Evolutionary conservation across 2,329 filamentous ascomycete genomes (phyloP).

Genomic region (Lasiodiplodia theobromae): DNA sequence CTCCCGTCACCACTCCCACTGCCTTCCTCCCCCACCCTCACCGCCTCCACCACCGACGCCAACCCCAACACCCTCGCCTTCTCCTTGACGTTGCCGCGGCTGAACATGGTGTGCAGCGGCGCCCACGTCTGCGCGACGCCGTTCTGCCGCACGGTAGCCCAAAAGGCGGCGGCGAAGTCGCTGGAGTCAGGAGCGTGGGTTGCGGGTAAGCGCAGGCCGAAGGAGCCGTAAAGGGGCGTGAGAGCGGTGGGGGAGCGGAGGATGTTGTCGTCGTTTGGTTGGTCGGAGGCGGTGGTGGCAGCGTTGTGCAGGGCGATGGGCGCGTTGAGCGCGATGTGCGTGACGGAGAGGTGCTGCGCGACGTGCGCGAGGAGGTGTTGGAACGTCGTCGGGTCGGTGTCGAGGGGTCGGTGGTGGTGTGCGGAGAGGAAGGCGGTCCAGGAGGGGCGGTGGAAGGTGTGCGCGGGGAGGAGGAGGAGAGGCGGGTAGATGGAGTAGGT

Average conservation of each 20-base stretch:
- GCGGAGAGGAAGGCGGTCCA: conserved; percentile 45
- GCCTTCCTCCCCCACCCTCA: too few relatives aligned
- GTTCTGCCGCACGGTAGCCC: conserved; percentile 77
- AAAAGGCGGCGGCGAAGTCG: conserved; percentile 75
- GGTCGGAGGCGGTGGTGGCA: conserved; percentile 11
- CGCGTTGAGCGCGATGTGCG: conserved; percentile 66
- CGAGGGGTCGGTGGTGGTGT: conserved; percentile 31
- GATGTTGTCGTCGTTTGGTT: conserved; percentile 54
- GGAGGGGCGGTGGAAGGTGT: conserved; percentile 48
- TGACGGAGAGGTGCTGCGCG: conserved; percentile 52
- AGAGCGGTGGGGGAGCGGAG: conserved; percentile 77
- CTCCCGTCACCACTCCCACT: too few relatives aligned
- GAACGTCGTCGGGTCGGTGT: conserved; percentile 38
- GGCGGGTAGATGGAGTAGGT: conserved; percentile 64
- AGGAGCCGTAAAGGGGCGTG: conserved; percentile 74
- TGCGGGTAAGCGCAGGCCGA: conserved; percentile 61
- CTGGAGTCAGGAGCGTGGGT: conserved; percentile 37
- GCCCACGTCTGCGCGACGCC: conserved; percentile 86
- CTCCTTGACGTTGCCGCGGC: conserved; percentile 86
- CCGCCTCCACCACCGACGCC: conserved; percentile 33
- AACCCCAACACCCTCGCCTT: conserved; percentile 74
- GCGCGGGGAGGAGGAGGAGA: conserved; percentile 63
- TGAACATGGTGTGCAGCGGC: conserved; percentile 93
- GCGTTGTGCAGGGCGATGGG: conserved; percentile 55
- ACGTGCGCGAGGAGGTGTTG: conserved; percentile 34